Percentiles rank a stretch among this genome's conserved stretches.
Evolutionary conservation across 371 early-diverging fungal genomes (phyloP).

Genomic region (Mucor circinelloides): DNA sequence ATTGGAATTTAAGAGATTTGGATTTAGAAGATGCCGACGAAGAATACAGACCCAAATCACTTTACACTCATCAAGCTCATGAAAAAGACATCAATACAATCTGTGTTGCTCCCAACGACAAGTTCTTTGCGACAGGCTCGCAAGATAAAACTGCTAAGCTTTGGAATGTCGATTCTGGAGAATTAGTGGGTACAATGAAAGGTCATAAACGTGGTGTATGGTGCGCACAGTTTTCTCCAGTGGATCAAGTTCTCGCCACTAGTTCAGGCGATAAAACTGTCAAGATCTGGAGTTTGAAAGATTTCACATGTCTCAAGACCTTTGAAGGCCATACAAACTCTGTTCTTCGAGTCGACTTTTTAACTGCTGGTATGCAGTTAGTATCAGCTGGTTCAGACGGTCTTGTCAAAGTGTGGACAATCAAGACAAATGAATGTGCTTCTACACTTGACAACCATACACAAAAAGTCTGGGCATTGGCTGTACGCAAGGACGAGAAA

Average conservation of each 20-base stretch:
- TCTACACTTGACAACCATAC: slow-evolving; percentile 91
- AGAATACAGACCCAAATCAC: slow-evolving; percentile 58
- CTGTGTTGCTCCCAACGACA: slow-evolving; percentile 90
- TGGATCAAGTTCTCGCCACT: slow-evolving; percentile 90
- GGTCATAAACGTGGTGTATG: slow-evolving; percentile 97
- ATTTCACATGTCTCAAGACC: slow-evolving; percentile 89
- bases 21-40: slow-evolving; percentile 49
- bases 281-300: slow-evolving; percentile 90
- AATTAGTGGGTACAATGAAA: slow-evolving; percentile 78
- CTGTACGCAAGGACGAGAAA: slow-evolving; percentile 76
- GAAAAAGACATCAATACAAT: slow-evolving; percentile 98
- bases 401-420: slow-evolving; percentile 93
- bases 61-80: slow-evolving; percentile 93
- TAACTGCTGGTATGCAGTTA: slow-evolving; percentile 88
- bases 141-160: slow-evolving; percentile 97
- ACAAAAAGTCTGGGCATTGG: slow-evolving; percentile 93
- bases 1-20: slow-evolving; percentile 79
- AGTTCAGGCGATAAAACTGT: slow-evolving; percentile 93
- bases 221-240: slow-evolving; percentile 88
- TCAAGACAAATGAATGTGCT: slow-evolving; percentile 87
- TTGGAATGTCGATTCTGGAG: slow-evolving; percentile 89
- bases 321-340: slow-evolving; percentile 97
- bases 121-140: slow-evolving; percentile 93
- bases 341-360: slow-evolving; percentile 82
- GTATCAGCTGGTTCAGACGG: slow-evolving; percentile 91